Percentiles rank a stretch among this genome's conserved stretches.
Evolutionary conservation across 495 filamentous ascomycete species (phyloP).

Genomic region (Penicillium tannophilum): DNA sequence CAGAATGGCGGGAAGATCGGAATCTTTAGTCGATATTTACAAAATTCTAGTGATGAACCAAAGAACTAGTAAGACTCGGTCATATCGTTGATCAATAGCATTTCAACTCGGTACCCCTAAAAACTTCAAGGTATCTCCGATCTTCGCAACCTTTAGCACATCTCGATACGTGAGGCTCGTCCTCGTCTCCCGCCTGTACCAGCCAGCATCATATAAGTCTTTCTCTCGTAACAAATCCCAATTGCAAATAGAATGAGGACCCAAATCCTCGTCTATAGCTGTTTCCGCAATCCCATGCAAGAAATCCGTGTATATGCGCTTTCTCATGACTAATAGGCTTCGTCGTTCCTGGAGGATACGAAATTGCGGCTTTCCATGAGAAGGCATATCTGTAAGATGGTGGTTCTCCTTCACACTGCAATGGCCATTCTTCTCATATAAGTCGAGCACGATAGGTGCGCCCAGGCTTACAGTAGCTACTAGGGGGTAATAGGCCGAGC

Average conservation of each 20-base stretch:
- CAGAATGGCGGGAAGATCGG: no score
- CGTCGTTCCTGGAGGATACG: conserved; percentile 86
- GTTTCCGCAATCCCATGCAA: conserved; percentile 76
- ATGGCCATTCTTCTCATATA: conserved; percentile 58
- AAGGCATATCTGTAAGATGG: background rate
- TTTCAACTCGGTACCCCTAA: conserved; percentile 33
- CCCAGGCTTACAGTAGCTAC: conserved; percentile 91
- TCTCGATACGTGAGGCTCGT: conserved; percentile 92
- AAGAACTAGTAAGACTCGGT: no score
- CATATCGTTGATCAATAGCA: background rate
- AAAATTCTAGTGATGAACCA: background rate
- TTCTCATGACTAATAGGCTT: conserved; percentile 75
- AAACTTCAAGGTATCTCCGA: conserved; percentile 67
- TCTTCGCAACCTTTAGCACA: conserved; percentile 80
- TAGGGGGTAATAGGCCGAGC: conserved; percentile 78
- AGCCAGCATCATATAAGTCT: conserved; percentile 57
- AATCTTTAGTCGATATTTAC: no score
- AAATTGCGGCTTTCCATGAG: conserved; percentile 45
- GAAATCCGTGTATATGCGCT: conserved; percentile 67
- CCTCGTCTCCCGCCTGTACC: conserved; percentile 64
- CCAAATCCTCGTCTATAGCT: conserved; percentile 59
- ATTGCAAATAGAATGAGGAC: conserved; percentile 70
- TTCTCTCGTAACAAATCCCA: conserved; percentile 75
- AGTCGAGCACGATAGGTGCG: conserved; percentile 72
- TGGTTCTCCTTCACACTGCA: background rate